Base-by-base conservation (phyloP, 1,284 basidiomycete genomes). In the Earliella scabrosa region DNA sequence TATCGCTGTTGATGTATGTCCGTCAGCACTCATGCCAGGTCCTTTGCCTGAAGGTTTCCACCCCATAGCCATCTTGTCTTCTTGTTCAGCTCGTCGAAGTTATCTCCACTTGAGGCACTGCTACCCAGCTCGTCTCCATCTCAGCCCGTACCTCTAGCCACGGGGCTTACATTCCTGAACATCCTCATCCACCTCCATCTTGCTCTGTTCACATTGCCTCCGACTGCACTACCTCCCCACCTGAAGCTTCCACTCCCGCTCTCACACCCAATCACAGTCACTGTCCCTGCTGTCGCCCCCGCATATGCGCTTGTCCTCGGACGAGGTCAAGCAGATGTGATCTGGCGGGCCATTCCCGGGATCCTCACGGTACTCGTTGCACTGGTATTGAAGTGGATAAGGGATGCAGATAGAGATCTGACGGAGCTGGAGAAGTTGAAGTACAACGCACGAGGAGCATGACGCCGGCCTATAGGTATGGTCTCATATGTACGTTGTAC, bases 391-490 rank as follows among this genome's bases (percentile, higher is more conserved):
- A 52, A 51, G 31, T 69, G 69, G 69, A 58, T 63, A 13, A 43
- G 26, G 16, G 58, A 70, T 16, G 62, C 58, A 13, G 58, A 61
- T 43, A 62, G 61, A 45, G 64, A 61, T 8, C 58, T 71, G 11
- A 41, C 47, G 10, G 54, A 60, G 40, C 52, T 71, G 45, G 68
- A 70, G 52, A 59, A 52, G 16, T 38, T 71, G 45, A 61, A 66
- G 4, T 71, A 71, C 45, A 59, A 60, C 13, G 69, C 69, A 10
- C 61, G 60, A 20, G 68, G 69, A 11, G 69, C 67, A 18, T 68
- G 50, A 60, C 20, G 13, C 16, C 7, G 11, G 24, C 26, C 5
- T 47, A 1, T 26, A 4, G 32, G 9, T 36, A 13, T 36, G 21
- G 45, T 16, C 27, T 23, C 21, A 4, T 7, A 18, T 16, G 31